Evolutionary conservation across 1,284 basidiomycete species (phyloP).

Genomic region (Pseudozyma hubeiensis): DNA sequence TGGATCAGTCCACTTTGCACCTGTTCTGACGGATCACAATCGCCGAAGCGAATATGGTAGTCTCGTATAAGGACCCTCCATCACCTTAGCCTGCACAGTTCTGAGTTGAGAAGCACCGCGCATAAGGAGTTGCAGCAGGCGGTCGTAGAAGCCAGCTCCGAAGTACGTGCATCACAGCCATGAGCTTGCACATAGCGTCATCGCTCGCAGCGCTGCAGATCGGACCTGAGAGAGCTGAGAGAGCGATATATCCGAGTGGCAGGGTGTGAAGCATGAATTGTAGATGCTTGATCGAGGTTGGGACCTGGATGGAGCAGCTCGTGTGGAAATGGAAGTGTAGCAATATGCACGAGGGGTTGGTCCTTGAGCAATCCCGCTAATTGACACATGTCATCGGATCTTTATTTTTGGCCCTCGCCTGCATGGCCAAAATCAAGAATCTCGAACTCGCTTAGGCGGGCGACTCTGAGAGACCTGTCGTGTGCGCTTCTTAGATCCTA

Average conservation of each 20-base stretch:
- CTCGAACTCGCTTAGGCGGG: conserved; percentile 3
- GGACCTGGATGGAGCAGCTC: conserved; percentile 1
- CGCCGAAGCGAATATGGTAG: no score
- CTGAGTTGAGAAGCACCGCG: conserved; percentile 10
- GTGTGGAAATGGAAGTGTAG: background rate
- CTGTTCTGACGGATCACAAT: no score
- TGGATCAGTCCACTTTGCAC: no score
- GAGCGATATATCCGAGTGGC: conserved; percentile 16
- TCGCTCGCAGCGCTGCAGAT: background rate
- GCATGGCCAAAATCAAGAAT: background rate
- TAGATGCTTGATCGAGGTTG: conserved; percentile 32
- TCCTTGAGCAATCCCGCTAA: conserved; percentile 15
- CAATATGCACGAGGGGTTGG: background rate
- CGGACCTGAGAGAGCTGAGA: background rate
- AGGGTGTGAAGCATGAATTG: background rate
- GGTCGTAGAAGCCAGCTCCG: conserved; percentile 4
- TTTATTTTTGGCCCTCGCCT: no score
- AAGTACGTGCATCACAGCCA: conserved; percentile 37
- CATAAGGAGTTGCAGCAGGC: conserved; percentile 2
- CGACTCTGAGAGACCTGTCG: no score
- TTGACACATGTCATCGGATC: conserved; percentile 40
- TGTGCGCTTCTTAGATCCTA: no score
- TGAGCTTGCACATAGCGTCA: background rate
- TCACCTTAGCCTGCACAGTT: no score
- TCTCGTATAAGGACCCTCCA: no score